Evolutionary conservation across 192 early-diverging fungal genomes (phyloP), one percentile per base, ranked within the genome.

Genomic region (Coemansia sp.): DNA sequence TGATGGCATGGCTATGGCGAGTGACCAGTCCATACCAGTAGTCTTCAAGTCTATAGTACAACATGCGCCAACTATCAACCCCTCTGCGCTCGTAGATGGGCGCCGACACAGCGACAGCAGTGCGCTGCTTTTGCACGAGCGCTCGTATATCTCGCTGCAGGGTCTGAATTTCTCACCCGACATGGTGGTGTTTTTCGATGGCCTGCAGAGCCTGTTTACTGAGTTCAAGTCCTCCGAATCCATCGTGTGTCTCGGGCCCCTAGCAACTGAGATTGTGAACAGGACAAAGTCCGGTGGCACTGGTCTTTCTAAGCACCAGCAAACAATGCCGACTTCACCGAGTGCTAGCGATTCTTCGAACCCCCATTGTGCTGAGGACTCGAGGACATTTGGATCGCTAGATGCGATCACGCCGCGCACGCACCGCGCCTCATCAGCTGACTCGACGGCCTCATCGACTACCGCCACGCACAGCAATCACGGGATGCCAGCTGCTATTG

Each of bases 131-230:
- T 56, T 69, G 10, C 31, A 75, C 1, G 80, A 75, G 59, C 83
- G 83, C 20, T 39, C 74, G 27, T 67, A 60, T 27, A 51, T 93
- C 57, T 85, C 82, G 29, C 68, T 93, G 30, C 84, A 88, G 54
- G 91, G 91, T 6, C 79, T 88, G n/a, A 89, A 89, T 50, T 90
- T 90, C 60, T 70, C 85, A 0, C 85, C 86, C 0, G 88, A 91
- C 62, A 73, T 93, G 68, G 86, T 83, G 4, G 87, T 93, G 22
- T 84, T 86, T 83, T 93, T 93, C 68, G 91, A 87, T 31, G 87
- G 88, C 55, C 68, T 65, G 56, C 60, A 52, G 39, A 78, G 75
- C 57, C 36, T 74, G 30, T 67, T 67, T 30, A 73, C 69, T 11
- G 78, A 84, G 56, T 61, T 77, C 61, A 76, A 71, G 68, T 82